Conservation (phyloP, 2,329 filamentous ascomycete genomes). For the Aspergillus ibericus region DNA sequence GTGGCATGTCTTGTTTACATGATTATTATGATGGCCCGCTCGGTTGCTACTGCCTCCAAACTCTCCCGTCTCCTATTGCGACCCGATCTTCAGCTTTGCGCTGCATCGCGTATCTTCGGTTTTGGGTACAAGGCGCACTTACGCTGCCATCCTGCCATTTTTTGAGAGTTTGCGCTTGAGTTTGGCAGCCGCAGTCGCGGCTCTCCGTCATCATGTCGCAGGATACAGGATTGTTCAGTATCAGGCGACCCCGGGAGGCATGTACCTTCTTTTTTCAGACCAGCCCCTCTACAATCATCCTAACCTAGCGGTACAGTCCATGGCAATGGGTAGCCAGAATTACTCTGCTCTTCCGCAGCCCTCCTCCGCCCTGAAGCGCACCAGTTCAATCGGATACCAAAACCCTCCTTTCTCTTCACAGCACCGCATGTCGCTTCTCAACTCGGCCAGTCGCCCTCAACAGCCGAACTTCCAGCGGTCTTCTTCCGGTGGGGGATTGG, state of each 20-base stretch:
- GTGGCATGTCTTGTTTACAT: conserved; percentile 41
- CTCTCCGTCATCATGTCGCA: conserved; percentile 68
- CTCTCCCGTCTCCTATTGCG: neutral
- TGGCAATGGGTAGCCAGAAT: conserved; percentile 80
- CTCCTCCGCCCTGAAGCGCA: conserved; percentile 89
- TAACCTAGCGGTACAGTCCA: conserved; percentile 18
- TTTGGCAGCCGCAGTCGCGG: conserved; percentile 28
- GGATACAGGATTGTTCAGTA: conserved; percentile 84
- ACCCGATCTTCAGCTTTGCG: neutral
- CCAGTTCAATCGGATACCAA: conserved; percentile 70
- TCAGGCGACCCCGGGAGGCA: conserved; percentile 89
- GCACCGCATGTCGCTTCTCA: conserved; percentile 85
- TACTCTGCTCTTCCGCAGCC: conserved; percentile 88
- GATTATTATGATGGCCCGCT: conserved; percentile 15
- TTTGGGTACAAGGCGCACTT: neutral
- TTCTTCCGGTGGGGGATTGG: conserved; percentile 68
- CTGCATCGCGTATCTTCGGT: neutral
- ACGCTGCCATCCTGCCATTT: neutral
- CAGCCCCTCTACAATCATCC: conserved; percentile 6
- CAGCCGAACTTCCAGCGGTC: conserved; percentile 88
- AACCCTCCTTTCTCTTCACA: conserved; percentile 65
- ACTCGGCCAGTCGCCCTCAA: conserved; percentile 77
- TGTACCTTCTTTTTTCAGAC: conserved; percentile 26
- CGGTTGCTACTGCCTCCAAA: conserved; percentile 7
- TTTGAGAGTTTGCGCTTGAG: neutral